Base-by-base conservation (phyloP, 768 basidiomycete genomes). In the Hygrocybe coccinea region DNA sequence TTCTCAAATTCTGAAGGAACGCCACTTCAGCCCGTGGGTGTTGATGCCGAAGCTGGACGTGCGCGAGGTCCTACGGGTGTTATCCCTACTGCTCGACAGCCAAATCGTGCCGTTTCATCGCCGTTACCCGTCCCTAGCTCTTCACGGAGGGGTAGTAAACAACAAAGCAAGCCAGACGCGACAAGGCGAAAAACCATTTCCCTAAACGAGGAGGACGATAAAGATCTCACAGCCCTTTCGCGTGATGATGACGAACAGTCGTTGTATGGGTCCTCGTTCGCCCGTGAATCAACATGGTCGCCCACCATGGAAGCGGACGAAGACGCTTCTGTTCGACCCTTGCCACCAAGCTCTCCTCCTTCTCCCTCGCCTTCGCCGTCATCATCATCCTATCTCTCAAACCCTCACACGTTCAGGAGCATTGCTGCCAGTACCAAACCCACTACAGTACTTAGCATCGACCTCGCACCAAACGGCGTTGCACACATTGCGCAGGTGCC, bases 401-500 rank as follows among this genome's bases (percentile, higher is more conserved):
- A 89, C 62, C 81, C 89, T 14, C 81, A 85, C 52, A 91, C 89
- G 0, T 91, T 92, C 70, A 79, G 82, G 63, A 90, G 88, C 64
- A 85, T 87, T 64, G 83, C 87, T 24, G 90, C 88, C 5, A 91
- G 88, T 63, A 98, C 95, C 11, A 97, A 97, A 69, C 95, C 93
- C 2, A 98, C 95, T 5, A 98, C 95, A 0, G 71, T 97, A 22
- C 76, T 97, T n/a, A 92, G 89, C 61, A 82, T 95, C 58, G 95
- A 97, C 64, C 68, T 92, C 22, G 24, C 50, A 11, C 44, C 50
- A 6, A 85, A 84, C 60, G 89, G 88, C 11, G 85, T 93, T 78
- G 93, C 88, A 1, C 92, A 95, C 69, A 95, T 95, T 61, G 93
- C 93, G 5, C 89, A 95, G 65, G 90, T 84, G 9, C 84, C 89